These are phyloP conservation scores for Biancaea sappan DNA, from an alignment of 306 rosid genomes.

Conservation along the genomic window DNA sequence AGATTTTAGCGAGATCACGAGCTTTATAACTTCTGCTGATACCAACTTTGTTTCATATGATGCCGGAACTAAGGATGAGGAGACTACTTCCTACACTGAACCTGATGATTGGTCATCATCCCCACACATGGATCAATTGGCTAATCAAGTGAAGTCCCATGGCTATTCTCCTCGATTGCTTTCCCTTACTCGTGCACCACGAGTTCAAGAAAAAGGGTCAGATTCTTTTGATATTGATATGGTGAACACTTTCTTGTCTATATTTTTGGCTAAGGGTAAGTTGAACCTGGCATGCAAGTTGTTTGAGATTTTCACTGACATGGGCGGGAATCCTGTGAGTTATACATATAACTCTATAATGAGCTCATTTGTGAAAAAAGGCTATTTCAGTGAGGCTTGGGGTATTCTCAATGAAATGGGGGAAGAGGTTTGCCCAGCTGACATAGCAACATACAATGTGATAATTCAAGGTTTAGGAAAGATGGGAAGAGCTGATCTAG, in stretches of 20 bases:
- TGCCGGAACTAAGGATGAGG: constrained; percentile 34
- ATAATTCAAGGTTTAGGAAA: constrained; percentile 91
- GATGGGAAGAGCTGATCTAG: constrained; percentile 95
- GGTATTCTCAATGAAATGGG: constrained; percentile 74
- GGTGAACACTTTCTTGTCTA: constrained; percentile 87
- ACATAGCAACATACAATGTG: constrained; percentile 88
- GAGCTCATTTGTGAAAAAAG: constrained; percentile 94
- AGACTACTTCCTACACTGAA: constrained; percentile 16
- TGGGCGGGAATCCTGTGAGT: constrained; percentile 70
- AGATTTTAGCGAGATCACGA: constrained; percentile 58
- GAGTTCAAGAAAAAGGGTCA: constrained; percentile 62
- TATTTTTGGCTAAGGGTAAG: constrained; percentile 88
- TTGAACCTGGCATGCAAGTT: constrained; percentile 83
- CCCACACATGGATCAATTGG: constrained; percentile 77
- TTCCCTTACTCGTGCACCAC: constrained; percentile 53
- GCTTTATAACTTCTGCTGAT: constrained; percentile 45
- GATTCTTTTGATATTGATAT: constrained; percentile 73
- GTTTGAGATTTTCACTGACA: constrained; percentile 81
- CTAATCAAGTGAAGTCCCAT: constrained; percentile 48
- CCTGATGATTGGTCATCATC: constrained; percentile 80
- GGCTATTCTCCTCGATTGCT: constrained; percentile 45
- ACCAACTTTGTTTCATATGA: constrained; percentile 18
- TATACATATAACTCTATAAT: constrained; percentile 84
- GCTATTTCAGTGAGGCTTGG: constrained; percentile 81
- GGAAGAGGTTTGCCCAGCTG: constrained; percentile 72